Evolutionary conservation across 2,329 filamentous ascomycete species (phyloP).

Genomic region (Penicillium sp.): DNA sequence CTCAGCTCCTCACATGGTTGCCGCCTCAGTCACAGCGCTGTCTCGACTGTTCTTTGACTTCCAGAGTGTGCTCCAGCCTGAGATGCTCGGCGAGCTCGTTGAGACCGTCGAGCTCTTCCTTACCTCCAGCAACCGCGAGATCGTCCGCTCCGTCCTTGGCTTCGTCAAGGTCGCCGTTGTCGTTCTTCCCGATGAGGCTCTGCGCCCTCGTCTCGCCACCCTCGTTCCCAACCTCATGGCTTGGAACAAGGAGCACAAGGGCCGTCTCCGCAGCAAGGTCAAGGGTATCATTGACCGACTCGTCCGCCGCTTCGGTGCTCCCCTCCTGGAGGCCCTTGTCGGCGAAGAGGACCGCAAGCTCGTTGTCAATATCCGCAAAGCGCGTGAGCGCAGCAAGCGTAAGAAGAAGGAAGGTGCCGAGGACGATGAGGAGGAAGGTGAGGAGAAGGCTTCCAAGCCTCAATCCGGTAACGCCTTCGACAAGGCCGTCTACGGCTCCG

Average conservation of each 20-base stretch:
- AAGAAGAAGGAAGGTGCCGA: conserved; percentile 72
- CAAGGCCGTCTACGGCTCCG: conserved; percentile 88
- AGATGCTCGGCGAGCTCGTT: conserved; percentile 79
- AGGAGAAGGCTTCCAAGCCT: conserved; percentile 49
- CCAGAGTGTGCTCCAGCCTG: conserved; percentile 66
- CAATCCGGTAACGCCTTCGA: conserved; percentile 89
- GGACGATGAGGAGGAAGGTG: conserved; percentile 59
- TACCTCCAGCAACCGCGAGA: conserved; percentile 94
- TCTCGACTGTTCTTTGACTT: conserved; percentile 94
- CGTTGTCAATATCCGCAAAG: conserved; percentile 92
- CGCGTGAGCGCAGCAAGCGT: conserved; percentile 84
- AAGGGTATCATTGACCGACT: conserved; percentile 97
- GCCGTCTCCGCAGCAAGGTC: conserved; percentile 93
- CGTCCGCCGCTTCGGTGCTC: conserved; percentile 85
- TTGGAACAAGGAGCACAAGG: conserved; percentile 98
- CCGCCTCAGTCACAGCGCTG: conserved; percentile 91
- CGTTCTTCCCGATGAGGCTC: conserved; percentile 74
- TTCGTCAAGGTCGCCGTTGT: conserved; percentile 97
- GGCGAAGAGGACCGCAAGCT: conserved; percentile 88
- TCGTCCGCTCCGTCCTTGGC: conserved; percentile 89
- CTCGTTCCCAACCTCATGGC: conserved; percentile 89
- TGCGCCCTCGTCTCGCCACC: conserved; percentile 73
- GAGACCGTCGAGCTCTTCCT: conserved; percentile 96
- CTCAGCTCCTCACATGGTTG: conserved; percentile 94
- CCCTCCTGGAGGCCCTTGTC: conserved; percentile 75